Conservation (phyloP, 192 early-diverging fungal species). For the Mortierella alpina region DNA sequence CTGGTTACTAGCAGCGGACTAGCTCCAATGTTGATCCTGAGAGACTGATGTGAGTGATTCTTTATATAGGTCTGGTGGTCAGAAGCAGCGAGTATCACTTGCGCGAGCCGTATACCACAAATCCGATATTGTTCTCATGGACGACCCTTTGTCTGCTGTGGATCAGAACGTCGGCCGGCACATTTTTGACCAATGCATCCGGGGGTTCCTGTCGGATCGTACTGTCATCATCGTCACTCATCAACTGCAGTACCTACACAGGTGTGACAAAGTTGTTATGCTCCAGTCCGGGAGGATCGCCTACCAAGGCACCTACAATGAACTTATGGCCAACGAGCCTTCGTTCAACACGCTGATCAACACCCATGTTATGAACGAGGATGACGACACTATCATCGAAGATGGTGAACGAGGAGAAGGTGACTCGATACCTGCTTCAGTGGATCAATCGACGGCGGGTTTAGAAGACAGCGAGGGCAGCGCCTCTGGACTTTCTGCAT, state of each 20-base stretch:
- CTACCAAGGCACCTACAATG: conserved; percentile 71
- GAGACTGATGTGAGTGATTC: background rate
- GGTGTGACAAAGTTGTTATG: conserved; percentile 72
- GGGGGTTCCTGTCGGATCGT: conserved; percentile 77
- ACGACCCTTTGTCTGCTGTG: conserved; percentile 65
- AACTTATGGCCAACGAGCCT: conserved; percentile 65
- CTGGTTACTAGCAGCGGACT: background rate
- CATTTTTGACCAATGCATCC: conserved; percentile 73
- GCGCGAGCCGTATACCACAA: conserved; percentile 83
- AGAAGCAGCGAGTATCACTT: conserved; percentile 72
- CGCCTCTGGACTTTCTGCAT: too few relatives aligned
- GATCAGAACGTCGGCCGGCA: conserved; percentile 65
- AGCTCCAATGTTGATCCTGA: background rate
- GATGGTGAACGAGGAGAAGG: too few relatives aligned
- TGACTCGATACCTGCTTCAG: too few relatives aligned
- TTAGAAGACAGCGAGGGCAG: too few relatives aligned
- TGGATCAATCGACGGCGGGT: too few relatives aligned
- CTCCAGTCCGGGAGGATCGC: conserved; percentile 74
- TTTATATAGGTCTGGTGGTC: conserved; percentile 76
- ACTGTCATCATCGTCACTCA: conserved; percentile 83
- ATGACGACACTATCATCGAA: background rate
- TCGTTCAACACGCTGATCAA: conserved; percentile 31
- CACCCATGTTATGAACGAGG: conserved; percentile 34
- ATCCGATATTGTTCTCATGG: conserved; percentile 86
- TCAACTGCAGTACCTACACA: conserved; percentile 76